phyloP scores from a whole-genome alignment of 108 stramenopile species.

The Cyclotella baltica region DNA sequence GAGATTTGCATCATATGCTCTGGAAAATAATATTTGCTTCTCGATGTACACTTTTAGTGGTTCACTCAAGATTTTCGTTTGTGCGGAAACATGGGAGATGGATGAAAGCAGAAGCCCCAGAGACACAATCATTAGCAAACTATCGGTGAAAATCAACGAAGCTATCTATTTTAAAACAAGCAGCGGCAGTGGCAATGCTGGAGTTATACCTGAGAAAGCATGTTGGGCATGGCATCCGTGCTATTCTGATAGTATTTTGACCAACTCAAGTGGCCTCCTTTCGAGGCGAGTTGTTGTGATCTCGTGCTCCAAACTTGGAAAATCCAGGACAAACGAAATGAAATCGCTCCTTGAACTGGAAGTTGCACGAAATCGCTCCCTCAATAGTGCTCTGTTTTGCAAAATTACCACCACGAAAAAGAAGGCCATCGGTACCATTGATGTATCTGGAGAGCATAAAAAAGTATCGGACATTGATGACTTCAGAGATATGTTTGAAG shows the following conservation, averaged over 20 bases:
- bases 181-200: conserved; percentile 30
- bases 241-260: neutral
- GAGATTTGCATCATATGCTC: conserved; percentile 65
- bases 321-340: no score
- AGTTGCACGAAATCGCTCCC: no score
- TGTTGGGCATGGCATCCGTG: conserved; percentile 52
- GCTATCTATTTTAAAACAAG: neutral
- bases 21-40: conserved; percentile 60
- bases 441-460: conserved; percentile 26
- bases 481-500: conserved; percentile 58
- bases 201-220: conserved; percentile 43
- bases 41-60: conserved; percentile 31
- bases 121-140: conserved; percentile 22
- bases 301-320: neutral
- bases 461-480: conserved; percentile 58
- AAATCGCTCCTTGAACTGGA: no score
- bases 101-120: conserved; percentile 11
- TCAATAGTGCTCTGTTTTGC: conserved; percentile 16
- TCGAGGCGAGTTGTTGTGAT: conserved; percentile 1
- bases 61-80: conserved; percentile 27
- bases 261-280: neutral
- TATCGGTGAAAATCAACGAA: conserved; percentile 17
- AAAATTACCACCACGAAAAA: conserved; percentile 33
- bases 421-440: conserved; percentile 20
- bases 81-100: conserved; percentile 20